Conservation (phyloP, 371 early-diverging fungal species). For the Thermomucor indicae-seudaticae region DNA sequence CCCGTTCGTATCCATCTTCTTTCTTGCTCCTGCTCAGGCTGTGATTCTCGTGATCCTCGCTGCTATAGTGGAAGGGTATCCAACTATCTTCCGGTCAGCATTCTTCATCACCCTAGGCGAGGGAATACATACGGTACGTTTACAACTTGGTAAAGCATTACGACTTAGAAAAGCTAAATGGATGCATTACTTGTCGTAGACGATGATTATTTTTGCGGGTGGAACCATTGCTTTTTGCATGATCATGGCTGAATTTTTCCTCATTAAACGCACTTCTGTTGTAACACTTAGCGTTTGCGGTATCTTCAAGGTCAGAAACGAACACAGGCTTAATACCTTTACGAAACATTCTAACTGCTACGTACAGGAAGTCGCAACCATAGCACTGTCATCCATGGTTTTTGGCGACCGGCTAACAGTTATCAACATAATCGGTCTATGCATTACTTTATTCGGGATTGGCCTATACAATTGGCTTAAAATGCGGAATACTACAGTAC, state of each 20-base stretch:
- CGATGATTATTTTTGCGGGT: constrained; percentile 48
- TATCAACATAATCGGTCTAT: constrained; percentile 65
- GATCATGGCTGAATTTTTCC: constrained; percentile 83
- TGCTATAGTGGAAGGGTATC: constrained; percentile 57
- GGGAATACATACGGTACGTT: constrained; percentile 39
- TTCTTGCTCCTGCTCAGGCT: constrained; percentile 73
- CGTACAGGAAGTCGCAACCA: constrained; percentile 66
- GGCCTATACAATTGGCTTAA: constrained; percentile 60
- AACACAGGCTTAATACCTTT: background rate
- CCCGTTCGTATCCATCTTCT: constrained; percentile 78
- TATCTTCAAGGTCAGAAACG: constrained; percentile 66
- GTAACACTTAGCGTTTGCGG: constrained; percentile 91
- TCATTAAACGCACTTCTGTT: constrained; percentile 84
- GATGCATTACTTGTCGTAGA: no score
- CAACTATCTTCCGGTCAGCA: constrained; percentile 48
- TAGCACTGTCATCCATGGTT: constrained; percentile 57
- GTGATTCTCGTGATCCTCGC: constrained; percentile 60
- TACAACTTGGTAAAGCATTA: no score
- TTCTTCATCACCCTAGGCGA: constrained; percentile 39
- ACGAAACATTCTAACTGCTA: background rate
- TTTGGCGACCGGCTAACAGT: constrained; percentile 73
- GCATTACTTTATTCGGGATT: constrained; percentile 71
- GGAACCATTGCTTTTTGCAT: constrained; percentile 86
- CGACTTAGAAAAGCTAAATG: no score
- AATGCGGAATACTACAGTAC: constrained; percentile 16